Evolutionary conservation across 495 filamentous ascomycete species (phyloP), one percentile per base, ranked within the genome.

Genomic region (Podospora anserina): DNA sequence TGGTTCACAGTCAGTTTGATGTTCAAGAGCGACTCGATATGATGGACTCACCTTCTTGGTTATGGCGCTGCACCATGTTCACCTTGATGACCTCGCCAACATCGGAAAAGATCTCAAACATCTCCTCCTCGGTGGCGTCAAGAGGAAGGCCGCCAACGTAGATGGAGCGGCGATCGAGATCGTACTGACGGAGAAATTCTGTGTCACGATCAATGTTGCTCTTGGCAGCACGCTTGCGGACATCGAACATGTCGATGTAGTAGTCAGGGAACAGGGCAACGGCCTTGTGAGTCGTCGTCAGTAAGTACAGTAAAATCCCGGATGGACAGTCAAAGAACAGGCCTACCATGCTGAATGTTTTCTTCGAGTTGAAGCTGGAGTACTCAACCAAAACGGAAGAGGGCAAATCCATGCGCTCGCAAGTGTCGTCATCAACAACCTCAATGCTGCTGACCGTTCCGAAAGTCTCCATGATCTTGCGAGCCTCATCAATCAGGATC

Each of bases 351-450:
- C 13, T 49, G 9, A 49, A 11, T 3, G 39, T 11, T 3, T 49
- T 6, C 15, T 13, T 11, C 15, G 77, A 73, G 54, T 83, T 79
- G 60, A 82, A 85, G n/a, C 69, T 77, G 15, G 75, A 74, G 68
- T 85, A 89, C 57, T 81, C 80, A 19, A 85, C 82, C 56, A 86
- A 76, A 11, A 88, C 78, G 39, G 86, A 84, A 4, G 80, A 74
- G 15, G 78, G 78, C 16, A 83, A 69, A n/a, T 72, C 64, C 66
- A 79, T 69, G 9, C 68, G 65, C 15, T 74, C 60, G 27, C 75
- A 70, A 18, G 74, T 67, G 3, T 78, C 55, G 0, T 59, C 66
- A 55, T 72, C 61, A 9, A 82, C 65, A 15, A 53, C 7, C 64
- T 82, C 75, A 27, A 78, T 74, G 60, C 75, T 76, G 65, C 19